Percentiles rank a stretch among this genome's conserved stretches.
Conservation (phyloP, 176 grass and related monocot genomes). For the Rhipidocladum racemiflorum region DNA sequence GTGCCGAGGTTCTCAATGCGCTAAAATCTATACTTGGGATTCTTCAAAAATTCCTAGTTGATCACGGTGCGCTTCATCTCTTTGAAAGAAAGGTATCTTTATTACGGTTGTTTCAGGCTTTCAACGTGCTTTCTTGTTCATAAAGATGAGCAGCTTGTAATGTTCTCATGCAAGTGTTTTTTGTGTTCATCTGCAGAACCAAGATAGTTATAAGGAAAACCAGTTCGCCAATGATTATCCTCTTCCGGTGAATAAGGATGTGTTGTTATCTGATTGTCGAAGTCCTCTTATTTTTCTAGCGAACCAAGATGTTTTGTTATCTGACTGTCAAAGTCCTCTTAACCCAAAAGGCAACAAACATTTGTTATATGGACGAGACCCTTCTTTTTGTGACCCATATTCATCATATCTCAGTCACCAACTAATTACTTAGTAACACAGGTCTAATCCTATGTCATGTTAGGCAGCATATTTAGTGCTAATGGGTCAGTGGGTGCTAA, state of each 20-base stretch:
- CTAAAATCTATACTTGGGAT: conserved; percentile 54
- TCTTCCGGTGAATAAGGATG: conserved; percentile 44
- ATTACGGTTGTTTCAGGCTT: no score
- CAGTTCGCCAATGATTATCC: conserved; percentile 39
- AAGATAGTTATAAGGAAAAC: conserved; percentile 39
- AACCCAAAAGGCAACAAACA: conserved; percentile 21
- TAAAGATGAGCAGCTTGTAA: neutral
- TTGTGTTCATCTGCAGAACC: conserved; percentile 34
- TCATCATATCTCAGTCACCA: conserved; percentile 35
- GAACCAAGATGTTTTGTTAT: conserved; percentile 37
- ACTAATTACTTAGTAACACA: conserved; percentile 45
- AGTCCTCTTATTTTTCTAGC: no score
- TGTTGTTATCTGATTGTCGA: no score
- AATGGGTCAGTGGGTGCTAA: no score
- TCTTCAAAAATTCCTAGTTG: conserved; percentile 83
- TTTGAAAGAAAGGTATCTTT: conserved; percentile 66
- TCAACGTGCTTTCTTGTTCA: conserved; percentile 1
- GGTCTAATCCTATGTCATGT: conserved; percentile 33
- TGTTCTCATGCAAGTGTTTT: conserved; percentile 18
- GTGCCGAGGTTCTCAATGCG: conserved; percentile 58
- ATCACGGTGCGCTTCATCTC: conserved; percentile 77
- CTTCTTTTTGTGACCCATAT: conserved; percentile 33
- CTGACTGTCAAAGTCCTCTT: conserved; percentile 37
- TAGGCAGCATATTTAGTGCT: no score
- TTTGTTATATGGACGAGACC: conserved; percentile 47